Base-by-base conservation (phyloP, 1,284 basidiomycete genomes). In the Ustilago cynodontis region DNA sequence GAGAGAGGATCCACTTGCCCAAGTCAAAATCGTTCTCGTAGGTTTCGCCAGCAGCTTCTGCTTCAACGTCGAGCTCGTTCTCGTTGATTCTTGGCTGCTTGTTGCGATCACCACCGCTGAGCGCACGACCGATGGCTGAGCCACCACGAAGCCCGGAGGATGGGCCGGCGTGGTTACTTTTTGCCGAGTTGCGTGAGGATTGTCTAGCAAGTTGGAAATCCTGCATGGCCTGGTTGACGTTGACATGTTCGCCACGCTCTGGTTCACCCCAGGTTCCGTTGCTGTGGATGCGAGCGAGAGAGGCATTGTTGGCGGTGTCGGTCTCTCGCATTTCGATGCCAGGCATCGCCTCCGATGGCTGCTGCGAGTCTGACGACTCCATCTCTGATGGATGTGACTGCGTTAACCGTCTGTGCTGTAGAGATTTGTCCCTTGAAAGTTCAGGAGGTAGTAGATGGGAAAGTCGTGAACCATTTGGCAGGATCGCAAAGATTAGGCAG, bases 211-310 rank as follows among this genome's bases (percentile, higher is more conserved):
- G 61, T 35, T 70, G 53, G 45, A 80, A 80, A 11, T 78, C 80
- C 5, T 72, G 61, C 11, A 63, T 24, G 14, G 80, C 80, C 26
- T 69, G 71, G 28, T 70, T 33, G 20, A 78, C 61, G 45, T 81
- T 58, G 55, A 82, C 78, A 10, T 60, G 66, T 52, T 82, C 77
- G 29, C 76, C 73, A 5, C 65, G 59, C 31, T 52, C 50, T 26
- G 59, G 53, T 37, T 82, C 80, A 33, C 80, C 80, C 80, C 80
- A 82, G 6, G 78, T 78, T 29, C 78, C 78, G 8, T 58, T 67
- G 41, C 67, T 75, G 51, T 54, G 53, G 54, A 49, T 31, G n/a
- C 59, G 52, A 22, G 18, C 50, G 28, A 71, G 59, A 14, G 51
- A 43, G 26, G 60, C 22, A 28, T 33, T 2, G 29, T 53, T 47